These are phyloP conservation scores for Diaporthe sp. DNA, from an alignment of 2,329 filamentous ascomycete species.

Conservation along the genomic window DNA sequence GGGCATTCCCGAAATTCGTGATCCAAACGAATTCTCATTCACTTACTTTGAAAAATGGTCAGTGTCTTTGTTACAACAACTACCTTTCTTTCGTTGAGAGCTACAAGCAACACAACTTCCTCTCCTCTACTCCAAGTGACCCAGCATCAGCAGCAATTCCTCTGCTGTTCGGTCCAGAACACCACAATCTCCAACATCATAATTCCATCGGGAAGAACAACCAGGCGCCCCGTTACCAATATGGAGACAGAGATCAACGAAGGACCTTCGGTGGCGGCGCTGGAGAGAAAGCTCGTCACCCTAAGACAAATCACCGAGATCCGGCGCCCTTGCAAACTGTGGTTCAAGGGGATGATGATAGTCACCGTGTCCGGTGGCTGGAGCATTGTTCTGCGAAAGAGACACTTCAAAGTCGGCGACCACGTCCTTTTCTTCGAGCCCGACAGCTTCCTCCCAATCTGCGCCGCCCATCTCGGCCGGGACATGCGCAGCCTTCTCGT, in stretches of 20 bases:
- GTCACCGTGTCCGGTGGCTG: slow-evolving; percentile 48
- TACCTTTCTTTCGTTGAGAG: neutral
- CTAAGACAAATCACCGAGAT: slow-evolving; percentile 45
- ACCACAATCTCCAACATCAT: neutral
- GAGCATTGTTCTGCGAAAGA: slow-evolving; percentile 44
- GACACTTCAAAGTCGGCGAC: slow-evolving; percentile 44
- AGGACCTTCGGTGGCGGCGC: neutral
- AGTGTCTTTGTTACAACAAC: neutral
- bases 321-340: slow-evolving; percentile 35
- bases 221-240: neutral
- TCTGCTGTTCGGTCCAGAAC: too few relatives aligned
- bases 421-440: slow-evolving; percentile 51
- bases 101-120: neutral
- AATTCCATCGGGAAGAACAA: neutral
- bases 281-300: slow-evolving; percentile 53
- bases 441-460: slow-evolving; percentile 50
- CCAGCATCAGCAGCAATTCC: neutral
- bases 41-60: neutral
- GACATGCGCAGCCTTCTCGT: slow-evolving; percentile 42
- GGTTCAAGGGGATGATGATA: slow-evolving; percentile 38
- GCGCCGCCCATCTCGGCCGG: slow-evolving; percentile 43
- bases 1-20: too few relatives aligned
- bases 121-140: neutral
- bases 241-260: neutral
- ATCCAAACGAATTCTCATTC: neutral